Conservation (phyloP, 768 basidiomycete species). For the Termitomyces sp. region DNA sequence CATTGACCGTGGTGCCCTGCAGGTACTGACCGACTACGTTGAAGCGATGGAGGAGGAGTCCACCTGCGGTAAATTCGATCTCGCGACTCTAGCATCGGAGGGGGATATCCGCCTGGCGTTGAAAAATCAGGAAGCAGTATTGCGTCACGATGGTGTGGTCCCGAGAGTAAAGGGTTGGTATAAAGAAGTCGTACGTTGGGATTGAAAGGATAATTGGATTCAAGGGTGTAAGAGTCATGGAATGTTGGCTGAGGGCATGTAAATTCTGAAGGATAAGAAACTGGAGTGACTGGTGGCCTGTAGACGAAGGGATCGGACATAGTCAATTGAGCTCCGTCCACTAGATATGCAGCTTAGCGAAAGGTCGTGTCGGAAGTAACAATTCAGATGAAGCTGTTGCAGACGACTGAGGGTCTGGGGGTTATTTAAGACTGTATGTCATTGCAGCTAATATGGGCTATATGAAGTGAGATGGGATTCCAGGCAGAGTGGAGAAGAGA, state of each 20-base stretch:
- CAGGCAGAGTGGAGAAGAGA: too few relatives aligned
- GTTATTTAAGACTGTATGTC: background rate
- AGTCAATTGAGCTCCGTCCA: background rate
- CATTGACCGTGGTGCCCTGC: background rate
- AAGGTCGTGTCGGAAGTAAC: background rate
- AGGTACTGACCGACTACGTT: background rate
- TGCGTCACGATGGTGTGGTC: background rate
- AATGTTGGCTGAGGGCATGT: background rate
- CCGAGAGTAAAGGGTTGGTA: background rate
- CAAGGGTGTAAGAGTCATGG: too few relatives aligned
- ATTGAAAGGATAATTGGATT: background rate
- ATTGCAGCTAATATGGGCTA: background rate
- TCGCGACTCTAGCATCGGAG: too few relatives aligned
- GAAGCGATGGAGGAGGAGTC: background rate
- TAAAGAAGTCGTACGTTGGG: background rate
- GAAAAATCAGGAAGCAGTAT: background rate
- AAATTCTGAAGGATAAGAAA: background rate
- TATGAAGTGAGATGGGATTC: background rate
- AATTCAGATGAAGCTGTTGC: background rate
- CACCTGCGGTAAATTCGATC: background rate
- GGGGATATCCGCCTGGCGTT: background rate
- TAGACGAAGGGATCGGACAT: background rate
- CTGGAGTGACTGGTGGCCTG: background rate
- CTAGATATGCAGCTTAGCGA: background rate
- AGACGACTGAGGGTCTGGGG: background rate